phyloP scores from a whole-genome alignment of 768 basidiomycete genomes.

The Boletus coccyginus region DNA sequence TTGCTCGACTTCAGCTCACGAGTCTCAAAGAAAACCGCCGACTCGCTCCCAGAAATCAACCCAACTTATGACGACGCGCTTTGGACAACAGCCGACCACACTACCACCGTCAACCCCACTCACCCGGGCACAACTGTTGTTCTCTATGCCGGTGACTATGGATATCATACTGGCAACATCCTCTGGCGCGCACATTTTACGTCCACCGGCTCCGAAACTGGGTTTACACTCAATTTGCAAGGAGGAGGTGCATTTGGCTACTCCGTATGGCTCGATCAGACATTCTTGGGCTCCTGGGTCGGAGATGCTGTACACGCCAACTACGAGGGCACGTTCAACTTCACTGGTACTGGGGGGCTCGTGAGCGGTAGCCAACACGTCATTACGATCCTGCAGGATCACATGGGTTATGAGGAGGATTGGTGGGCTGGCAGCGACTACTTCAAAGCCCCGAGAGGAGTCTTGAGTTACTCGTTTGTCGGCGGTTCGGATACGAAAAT shows the following conservation, averaged over 20 bases:
- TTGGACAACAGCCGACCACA: slow-evolving; percentile 45
- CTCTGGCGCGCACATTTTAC: slow-evolving; percentile 52
- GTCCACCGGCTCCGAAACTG: slow-evolving; percentile 45
- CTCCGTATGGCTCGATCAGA: slow-evolving; percentile 47
- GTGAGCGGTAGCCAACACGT: slow-evolving; percentile 35
- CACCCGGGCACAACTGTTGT: slow-evolving; percentile 38
- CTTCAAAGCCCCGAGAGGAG: slow-evolving; percentile 50
- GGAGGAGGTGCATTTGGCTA: slow-evolving; percentile 50
- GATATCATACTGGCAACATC: slow-evolving; percentile 51
- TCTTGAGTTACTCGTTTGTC: slow-evolving; percentile 44
- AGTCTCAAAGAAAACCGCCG: slow-evolving; percentile 18
- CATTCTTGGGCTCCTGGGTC: slow-evolving; percentile 43
- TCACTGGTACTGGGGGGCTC: slow-evolving; percentile 1
- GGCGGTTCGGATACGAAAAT: slow-evolving; percentile 40
- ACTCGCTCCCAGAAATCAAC: slow-evolving; percentile 37
- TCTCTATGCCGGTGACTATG: slow-evolving; percentile 49
- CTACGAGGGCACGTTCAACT: slow-evolving; percentile 16
- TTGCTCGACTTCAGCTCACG: slow-evolving; percentile 1
- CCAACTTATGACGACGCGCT: slow-evolving; percentile 38
- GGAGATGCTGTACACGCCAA: slow-evolving; percentile 16
- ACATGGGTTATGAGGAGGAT: slow-evolving; percentile 52
- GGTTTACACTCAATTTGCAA: slow-evolving; percentile 37
- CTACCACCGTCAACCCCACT: slow-evolving; percentile 41
- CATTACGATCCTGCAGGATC: slow-evolving; percentile 52
- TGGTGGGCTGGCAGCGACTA: slow-evolving; percentile 40